Base-by-base conservation (phyloP, 768 basidiomycete genomes). In the Filobasidium wieringae region DNA sequence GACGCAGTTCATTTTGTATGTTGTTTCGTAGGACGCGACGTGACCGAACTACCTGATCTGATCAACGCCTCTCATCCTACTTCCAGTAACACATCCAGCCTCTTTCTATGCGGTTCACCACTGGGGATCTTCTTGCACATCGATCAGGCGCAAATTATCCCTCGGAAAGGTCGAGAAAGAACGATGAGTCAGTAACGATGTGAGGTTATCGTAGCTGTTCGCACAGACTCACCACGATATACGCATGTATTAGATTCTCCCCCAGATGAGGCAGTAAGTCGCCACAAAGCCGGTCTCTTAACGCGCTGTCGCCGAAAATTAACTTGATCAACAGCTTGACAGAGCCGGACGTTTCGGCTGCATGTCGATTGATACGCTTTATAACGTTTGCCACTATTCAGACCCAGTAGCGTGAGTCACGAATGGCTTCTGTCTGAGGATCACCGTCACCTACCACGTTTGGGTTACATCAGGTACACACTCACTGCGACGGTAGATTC, bases 401-500 rank as follows among this genome's bases (percentile, higher is more conserved):
- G 77, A 78, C 61, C 77, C 77, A 0, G 69, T 78, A 31, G 75
- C 74, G 63, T 75, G 52, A 45, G 71, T 69, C 24, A 19, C 22
- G 2, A 30, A 34, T 27, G 4, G 32, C 39, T 36, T 24, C 7
- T 29, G 27, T 24, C 31, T 7, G 6, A n/a, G 17, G 31, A 30
- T 17, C 27, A 31, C 7, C 39, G 40, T 19, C 14, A 41, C 2
- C 11, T 11, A 7, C 34, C 7, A 7, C 14, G 24, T 45, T n/a
- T 41, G 31, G 17, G 12, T 41, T 30, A 34, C n/a, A 8, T 2
- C 52, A 74, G 74, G 4, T 78, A 78, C 56, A 63, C 71, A 33
- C 65, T 77, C 12, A 78, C 78, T 55, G 74, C 77, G 1, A 71
- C 74, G n/a, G 77, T 78, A 40, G 77, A 78, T 60, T 61, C 68